Evolutionary conservation across 208 protist genomes (phyloP).

Genomic region (Leptomonas pyrrhocoris): DNA sequence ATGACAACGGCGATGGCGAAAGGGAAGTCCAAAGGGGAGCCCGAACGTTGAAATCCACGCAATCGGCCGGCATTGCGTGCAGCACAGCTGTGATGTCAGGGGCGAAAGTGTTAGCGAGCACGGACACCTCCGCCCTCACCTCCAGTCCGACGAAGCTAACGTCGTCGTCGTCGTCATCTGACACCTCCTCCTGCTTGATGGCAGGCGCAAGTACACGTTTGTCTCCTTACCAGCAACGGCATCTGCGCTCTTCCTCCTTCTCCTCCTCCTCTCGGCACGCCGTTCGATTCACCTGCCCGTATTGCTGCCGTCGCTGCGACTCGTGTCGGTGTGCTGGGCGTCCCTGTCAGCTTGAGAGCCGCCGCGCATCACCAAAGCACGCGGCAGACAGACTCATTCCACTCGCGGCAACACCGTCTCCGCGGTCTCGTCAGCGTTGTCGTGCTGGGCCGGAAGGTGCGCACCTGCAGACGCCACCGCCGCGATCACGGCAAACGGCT

Average conservation of each 20-base stretch:
- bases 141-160: conserved; percentile 24
- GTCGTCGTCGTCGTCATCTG: conserved; percentile 11
- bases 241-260: conserved; percentile 1
- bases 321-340: conserved; percentile 16
- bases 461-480: not conserved
- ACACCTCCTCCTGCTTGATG: not conserved
- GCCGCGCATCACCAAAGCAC: not conserved
- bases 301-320: conserved; percentile 22
- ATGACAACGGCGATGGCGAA: not conserved
- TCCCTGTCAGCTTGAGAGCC: conserved; percentile 5
- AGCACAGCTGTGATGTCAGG: not conserved
- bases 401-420: no score
- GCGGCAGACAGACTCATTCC: not conserved
- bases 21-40: not conserved
- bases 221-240: not conserved
- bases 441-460: not conserved
- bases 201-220: not conserved
- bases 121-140: conserved; percentile 30
- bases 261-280: not conserved
- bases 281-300: not conserved
- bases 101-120: conserved; percentile 9
- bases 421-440: not conserved
- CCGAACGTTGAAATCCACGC: not conserved
- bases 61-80: not conserved
- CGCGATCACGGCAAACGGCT: not conserved